Percentiles rank a stretch among this genome's conserved stretches.
phyloP scores from a whole-genome alignment of 768 basidiomycete genomes.

The Tephrocybe sp. region DNA sequence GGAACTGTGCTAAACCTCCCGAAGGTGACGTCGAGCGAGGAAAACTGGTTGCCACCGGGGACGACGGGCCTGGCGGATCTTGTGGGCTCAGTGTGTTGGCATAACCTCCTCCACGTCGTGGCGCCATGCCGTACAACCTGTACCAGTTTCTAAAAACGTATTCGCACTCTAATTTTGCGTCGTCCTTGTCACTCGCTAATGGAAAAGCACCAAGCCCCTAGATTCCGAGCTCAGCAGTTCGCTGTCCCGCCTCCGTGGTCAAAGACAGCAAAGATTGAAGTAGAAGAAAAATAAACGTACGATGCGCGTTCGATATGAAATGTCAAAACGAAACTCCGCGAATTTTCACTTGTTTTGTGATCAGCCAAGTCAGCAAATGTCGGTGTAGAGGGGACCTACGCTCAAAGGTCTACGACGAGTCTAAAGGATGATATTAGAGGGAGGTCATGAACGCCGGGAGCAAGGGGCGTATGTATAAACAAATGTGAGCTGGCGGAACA shows the following conservation, averaged over 20 bases:
- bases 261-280: too few relatives aligned
- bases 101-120: constrained; percentile 42
- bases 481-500: constrained; percentile 9
- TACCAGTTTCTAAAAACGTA: not conserved
- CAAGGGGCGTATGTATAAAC: constrained; percentile 17
- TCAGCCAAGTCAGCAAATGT: constrained; percentile 2
- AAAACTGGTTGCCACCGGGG: constrained; percentile 34
- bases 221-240: too few relatives aligned
- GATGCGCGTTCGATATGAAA: too few relatives aligned
- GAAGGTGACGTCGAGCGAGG: constrained; percentile 53
- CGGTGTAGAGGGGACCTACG: not conserved
- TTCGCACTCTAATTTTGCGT: not conserved
- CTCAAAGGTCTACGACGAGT: too few relatives aligned
- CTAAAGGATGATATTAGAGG: constrained; percentile 2
- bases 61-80: constrained; percentile 27
- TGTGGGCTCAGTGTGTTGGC: constrained; percentile 39
- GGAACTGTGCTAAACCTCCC: constrained; percentile 49
- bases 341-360: constrained; percentile 9
- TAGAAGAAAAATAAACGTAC: too few relatives aligned
- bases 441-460: constrained; percentile 15
- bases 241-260: too few relatives aligned
- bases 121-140: constrained; percentile 37
- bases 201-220: too few relatives aligned
- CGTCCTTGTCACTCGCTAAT: too few relatives aligned
- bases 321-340: not conserved